These are phyloP conservation scores for Escallonia herrerae DNA, from an alignment of 129 eudicot species.

Conservation along the genomic window DNA sequence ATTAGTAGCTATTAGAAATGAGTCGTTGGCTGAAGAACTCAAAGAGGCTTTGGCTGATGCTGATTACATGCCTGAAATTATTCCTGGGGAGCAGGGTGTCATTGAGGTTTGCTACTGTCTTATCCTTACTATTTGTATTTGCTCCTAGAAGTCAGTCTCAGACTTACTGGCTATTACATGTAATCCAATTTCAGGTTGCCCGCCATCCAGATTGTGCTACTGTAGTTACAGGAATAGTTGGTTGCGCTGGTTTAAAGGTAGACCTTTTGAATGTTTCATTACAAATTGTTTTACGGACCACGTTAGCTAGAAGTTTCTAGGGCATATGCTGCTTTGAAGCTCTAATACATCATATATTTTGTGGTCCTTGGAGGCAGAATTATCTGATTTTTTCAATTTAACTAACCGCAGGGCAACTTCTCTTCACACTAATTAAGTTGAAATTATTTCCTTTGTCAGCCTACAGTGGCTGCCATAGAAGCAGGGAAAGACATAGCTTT, in stretches of 20 bases:
- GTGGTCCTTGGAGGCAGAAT: not conserved
- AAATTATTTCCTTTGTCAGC: constrained; percentile 35
- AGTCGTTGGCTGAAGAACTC: constrained; percentile 66
- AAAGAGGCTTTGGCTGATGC: constrained; percentile 84
- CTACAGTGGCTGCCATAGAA: constrained; percentile 98
- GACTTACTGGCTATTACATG: not conserved
- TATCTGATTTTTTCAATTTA: not conserved
- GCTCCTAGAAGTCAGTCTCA: not conserved
- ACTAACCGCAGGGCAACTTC: not conserved
- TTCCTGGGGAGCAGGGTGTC: constrained; percentile 92
- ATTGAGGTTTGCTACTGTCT: constrained; percentile 52
- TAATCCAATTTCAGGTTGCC: constrained; percentile 57
- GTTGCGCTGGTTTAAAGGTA: constrained; percentile 99
- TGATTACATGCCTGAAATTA: constrained; percentile 84
- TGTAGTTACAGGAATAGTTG: constrained; percentile 98
- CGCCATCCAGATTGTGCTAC: constrained; percentile 94
- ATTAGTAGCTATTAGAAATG: constrained; percentile 75
- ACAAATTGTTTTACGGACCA: not conserved
- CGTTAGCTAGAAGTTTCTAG: not conserved
- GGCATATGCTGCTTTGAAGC: not conserved
- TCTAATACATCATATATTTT: not conserved
- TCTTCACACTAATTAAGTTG: not conserved
- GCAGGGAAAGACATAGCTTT: constrained; percentile 95
- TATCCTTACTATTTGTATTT: not conserved
- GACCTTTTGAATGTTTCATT: not conserved